Percentiles rank a stretch among this genome's conserved stretches.
Conservation (phyloP, 2,329 filamentous ascomycete genomes). For the Emmonsiellopsis sp. region DNA sequence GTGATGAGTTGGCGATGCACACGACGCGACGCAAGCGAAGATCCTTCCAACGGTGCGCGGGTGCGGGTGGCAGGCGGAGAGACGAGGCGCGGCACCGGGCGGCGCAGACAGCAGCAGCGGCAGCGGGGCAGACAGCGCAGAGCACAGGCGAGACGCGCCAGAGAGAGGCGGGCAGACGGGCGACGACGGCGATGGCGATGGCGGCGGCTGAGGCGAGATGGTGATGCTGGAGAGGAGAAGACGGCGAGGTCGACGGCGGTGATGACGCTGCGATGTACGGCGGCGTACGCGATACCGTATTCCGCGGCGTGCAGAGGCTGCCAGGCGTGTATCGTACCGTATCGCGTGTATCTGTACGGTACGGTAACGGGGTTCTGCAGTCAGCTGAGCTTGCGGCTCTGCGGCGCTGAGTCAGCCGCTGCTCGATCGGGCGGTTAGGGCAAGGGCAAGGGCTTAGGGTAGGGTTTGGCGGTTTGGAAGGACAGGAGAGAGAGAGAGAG, state of each 20-base stretch:
- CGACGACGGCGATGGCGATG: too few species aligned
- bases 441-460: not conserved
- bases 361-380: not conserved
- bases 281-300: too few species aligned
- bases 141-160: not conserved
- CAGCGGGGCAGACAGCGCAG: not conserved
- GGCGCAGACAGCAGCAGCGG: not conserved
- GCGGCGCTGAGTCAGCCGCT: not conserved
- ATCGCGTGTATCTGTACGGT: not conserved
- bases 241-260: too few species aligned
- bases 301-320: not conserved
- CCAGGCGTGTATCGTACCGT: too few species aligned
- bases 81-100: constrained; percentile 1
- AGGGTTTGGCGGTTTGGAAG: too few species aligned
- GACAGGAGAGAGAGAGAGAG: not conserved
- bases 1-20: constrained; percentile 2
- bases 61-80: not conserved
- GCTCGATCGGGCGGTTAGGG: not conserved
- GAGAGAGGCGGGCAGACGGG: too few species aligned
- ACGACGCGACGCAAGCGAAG: not conserved
- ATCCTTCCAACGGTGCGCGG: not conserved
- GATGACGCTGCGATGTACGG: too few species aligned
- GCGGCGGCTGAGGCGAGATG: too few species aligned
- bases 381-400: not conserved
- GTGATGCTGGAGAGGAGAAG: too few species aligned